A percentile compares a stretch with the other conserved stretches of the same genome.
Conservation (phyloP, 441 rosid genomes). For the Erodium texanum region DNA sequence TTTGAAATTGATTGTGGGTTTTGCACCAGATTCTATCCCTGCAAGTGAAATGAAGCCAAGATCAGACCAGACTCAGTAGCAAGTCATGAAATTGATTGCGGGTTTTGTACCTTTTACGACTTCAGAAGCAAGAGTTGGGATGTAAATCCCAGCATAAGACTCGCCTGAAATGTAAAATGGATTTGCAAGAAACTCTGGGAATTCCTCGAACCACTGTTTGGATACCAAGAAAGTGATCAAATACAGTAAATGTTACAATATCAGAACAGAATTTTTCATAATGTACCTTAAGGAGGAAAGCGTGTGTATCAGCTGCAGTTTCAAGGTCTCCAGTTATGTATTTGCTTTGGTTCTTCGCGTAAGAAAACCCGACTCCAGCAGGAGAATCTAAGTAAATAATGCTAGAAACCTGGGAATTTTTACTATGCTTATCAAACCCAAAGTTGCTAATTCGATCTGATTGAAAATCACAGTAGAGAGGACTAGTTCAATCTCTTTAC, state of each 20-base stretch:
- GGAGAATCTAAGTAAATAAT: conserved; percentile 58
- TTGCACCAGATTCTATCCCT: conserved; percentile 39
- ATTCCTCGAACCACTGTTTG: conserved; percentile 43
- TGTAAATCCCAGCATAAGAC: conserved; percentile 58
- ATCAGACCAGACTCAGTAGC: not conserved
- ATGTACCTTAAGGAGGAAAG: conserved; percentile 44
- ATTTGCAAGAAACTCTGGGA: conserved; percentile 40
- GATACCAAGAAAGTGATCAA: not conserved
- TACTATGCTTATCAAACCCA: not conserved
- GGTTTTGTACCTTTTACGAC: conserved; percentile 49
- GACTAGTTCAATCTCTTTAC: conserved; percentile 19
- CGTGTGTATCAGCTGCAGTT: conserved; percentile 42
- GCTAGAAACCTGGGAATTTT: conserved; percentile 40
- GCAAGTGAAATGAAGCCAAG: conserved; percentile 2
- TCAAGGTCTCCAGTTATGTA: conserved; percentile 34
- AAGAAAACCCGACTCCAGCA: conserved; percentile 49
- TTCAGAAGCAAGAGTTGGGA: conserved; percentile 48
- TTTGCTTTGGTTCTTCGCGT: conserved; percentile 22
- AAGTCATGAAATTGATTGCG: too few relatives aligned
- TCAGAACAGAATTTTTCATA: not conserved
- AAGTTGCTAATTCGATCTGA: not conserved
- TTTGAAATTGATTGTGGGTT: conserved; percentile 46
- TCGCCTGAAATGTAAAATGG: conserved; percentile 58
- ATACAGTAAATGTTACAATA: not conserved
- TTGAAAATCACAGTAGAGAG: not conserved